Evolutionary conservation across 2,329 filamentous ascomycete species (phyloP), one percentile per base, ranked within the genome.

Genomic region (Plenodomus tracheiphilus): DNA sequence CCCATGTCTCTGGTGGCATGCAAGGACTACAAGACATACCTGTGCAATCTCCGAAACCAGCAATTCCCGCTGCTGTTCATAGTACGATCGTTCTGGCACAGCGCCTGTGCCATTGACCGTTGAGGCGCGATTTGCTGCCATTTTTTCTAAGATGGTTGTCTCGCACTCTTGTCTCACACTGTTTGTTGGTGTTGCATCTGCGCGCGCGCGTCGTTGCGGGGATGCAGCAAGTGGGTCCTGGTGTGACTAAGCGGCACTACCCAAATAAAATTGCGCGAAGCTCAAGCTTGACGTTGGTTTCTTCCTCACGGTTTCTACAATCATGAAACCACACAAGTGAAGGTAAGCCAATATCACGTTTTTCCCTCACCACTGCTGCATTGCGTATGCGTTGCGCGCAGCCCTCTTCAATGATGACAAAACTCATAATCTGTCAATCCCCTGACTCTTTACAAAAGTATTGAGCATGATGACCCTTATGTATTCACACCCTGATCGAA

Each of bases 361-460:
- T 46, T 50, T 41, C 22, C 25, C 37, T 9, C 16, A 37, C 11
- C 15, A 25, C 22, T 25, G 22, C 6, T 15, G 15, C 28, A 15
- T 4, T 6, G 28, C 28, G 28, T 11, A 37, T 20, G 9, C 11
- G 16, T 16, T 37, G 13, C 15, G 35, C 35, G 25, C 37, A 32
- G 30, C 2, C n/a, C 18, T 39, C 10, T 49, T 54, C 52, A 47
- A 75, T 75, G 75, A 75, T 75, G 74, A 88, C 88, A 86, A 88
- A 85, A 84, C 84, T 77, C 78, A 84, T 64, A 68, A 89, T 90
- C 87, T 90, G 87, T 90, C 87, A 90, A 89, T 90, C 87, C 85
- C 80, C 87, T 88, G 86, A 89, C 77, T 74, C 76, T 76, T 63
- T 37, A 76, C 59, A 54, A 50, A 54, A 53, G 53, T 53, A 70